Evolutionary conservation across 1,284 basidiomycete species (phyloP), one percentile per base, ranked within the genome.

Genomic region (Sanghuangporus baumii): DNA sequence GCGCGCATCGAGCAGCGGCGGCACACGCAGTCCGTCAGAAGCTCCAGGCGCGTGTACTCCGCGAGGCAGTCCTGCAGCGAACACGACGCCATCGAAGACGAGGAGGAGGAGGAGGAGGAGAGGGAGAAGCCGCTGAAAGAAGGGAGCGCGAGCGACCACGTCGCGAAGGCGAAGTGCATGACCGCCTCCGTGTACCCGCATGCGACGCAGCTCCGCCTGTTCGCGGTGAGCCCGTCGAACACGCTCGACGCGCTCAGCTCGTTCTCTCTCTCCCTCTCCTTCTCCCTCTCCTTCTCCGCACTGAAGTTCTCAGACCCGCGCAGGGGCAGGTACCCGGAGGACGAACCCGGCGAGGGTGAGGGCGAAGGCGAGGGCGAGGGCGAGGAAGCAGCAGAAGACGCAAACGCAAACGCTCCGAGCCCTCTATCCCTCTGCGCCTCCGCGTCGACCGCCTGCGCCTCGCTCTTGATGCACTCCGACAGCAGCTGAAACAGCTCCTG

Each of bases 401-500:
- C 18, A 20, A 26, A 37, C 36, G 70, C 66, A 8, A 86, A 70
- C 2, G 76, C 82, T 43, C 84, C 86, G 14, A 92, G 75, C 9
- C 90, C 90, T 48, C 85, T 80, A 70, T 91, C 89, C 34, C 84
- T 78, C 55, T 78, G 75, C 3, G 79, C 81, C 69, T 92, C 90
- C 61, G 81, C 81, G 63, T 86, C 83, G 2, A 93, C 81, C 1
- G 83, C 79, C 1, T 75, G 71, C 6, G 86, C 81, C 74, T 97
- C 94, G 64, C 86, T 86, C 73, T 93, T 93, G 67, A 96, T 81
- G 52, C 87, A 91, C 71, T 95, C 93, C 0, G 93, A 90, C 20
- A 97, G 78, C 41, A 96, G 85, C 68, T 95, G 87, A 74, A 96
- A 96, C n/a, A 97, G 80, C 71, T 97, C 95, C 70, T 97, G 95